Conservation (phyloP, 352 stramenopile species). For the Globisporangium paroecandrum region DNA sequence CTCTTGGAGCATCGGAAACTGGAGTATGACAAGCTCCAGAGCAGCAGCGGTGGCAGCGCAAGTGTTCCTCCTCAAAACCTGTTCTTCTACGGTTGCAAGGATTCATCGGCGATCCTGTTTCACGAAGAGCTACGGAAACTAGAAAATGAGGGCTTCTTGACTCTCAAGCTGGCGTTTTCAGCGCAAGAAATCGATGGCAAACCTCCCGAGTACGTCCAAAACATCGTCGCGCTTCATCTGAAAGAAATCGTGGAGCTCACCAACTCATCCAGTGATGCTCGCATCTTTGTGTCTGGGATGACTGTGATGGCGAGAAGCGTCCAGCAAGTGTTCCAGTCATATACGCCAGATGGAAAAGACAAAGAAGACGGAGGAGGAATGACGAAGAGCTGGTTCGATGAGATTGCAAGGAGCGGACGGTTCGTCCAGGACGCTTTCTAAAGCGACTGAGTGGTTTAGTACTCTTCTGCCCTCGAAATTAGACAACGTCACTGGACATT, state of each 20-base stretch:
- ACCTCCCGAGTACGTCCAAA: constrained; percentile 24
- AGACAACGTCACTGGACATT: neutral
- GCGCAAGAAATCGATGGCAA: constrained; percentile 3
- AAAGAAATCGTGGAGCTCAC: constrained; percentile 10
- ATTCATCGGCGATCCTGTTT: constrained; percentile 33
- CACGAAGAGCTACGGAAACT: constrained; percentile 28
- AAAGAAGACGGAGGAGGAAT: neutral
- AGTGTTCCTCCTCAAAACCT: constrained; percentile 20
- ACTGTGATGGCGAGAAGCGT: constrained; percentile 11
- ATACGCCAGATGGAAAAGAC: neutral
- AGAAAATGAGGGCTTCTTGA: constrained; percentile 28
- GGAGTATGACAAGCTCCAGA: constrained; percentile 4
- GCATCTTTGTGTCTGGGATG: constrained; percentile 16
- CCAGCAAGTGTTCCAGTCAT: constrained; percentile 1
- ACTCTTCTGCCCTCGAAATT: neutral
- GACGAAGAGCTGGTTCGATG: constrained; percentile 13
- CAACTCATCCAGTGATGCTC: neutral
- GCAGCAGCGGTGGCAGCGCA: neutral
- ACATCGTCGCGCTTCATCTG: constrained; percentile 20
- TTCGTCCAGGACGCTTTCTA: constrained; percentile 13
- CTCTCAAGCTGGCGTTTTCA: constrained; percentile 28
- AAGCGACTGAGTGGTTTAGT: neutral
- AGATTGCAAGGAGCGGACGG: neutral
- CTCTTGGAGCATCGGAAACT: constrained; percentile 34
- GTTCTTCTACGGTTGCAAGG: constrained; percentile 29